phyloP scores from a whole-genome alignment of 257 asterid species.

The Nicotiana paniculata region DNA sequence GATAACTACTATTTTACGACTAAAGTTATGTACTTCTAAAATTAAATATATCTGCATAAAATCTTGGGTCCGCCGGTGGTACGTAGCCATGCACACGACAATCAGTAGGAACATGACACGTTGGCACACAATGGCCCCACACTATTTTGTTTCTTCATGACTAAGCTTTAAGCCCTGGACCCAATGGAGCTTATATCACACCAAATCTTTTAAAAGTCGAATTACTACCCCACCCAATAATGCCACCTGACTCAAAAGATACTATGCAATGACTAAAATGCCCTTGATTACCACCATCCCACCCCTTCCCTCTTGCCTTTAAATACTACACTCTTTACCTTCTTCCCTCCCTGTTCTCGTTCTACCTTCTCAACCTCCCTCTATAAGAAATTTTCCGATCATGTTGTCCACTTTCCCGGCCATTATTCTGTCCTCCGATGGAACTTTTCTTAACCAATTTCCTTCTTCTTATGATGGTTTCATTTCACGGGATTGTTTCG shows the following conservation, averaged over 20 bases:
- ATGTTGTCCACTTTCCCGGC: slow-evolving; percentile 55
- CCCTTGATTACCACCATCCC: slow-evolving; percentile 32
- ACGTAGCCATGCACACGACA: neutral
- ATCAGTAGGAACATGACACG: slow-evolving; percentile 15
- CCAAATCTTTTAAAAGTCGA: slow-evolving; percentile 20
- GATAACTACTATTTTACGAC: too few relatives aligned
- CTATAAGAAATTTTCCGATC: slow-evolving; percentile 28
- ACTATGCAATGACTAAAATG: slow-evolving; percentile 18
- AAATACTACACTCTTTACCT: slow-evolving; percentile 43
- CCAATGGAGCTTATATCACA: slow-evolving; percentile 15
- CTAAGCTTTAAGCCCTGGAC: slow-evolving; percentile 43
- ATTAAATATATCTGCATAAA: too few relatives aligned
- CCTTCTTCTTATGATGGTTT: slow-evolving; percentile 44
- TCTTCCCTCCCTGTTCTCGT: slow-evolving; percentile 57
- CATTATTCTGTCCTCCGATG: slow-evolving; percentile 20
- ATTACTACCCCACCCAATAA: slow-evolving; percentile 32
- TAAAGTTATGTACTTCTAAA: too few relatives aligned
- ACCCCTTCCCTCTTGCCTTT: slow-evolving; percentile 19
- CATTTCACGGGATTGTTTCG: slow-evolving; percentile 38
- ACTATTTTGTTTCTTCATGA: slow-evolving; percentile 57
- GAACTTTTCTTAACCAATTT: slow-evolving; percentile 17
- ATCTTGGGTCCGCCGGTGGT: too few relatives aligned
- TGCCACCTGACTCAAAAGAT: slow-evolving; percentile 68
- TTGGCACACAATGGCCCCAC: slow-evolving; percentile 15
- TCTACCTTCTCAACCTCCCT: slow-evolving; percentile 15